Evolutionary conservation across 2,329 filamentous ascomycete genomes (phyloP).

Genomic region (Colletotrichum camelliae): DNA sequence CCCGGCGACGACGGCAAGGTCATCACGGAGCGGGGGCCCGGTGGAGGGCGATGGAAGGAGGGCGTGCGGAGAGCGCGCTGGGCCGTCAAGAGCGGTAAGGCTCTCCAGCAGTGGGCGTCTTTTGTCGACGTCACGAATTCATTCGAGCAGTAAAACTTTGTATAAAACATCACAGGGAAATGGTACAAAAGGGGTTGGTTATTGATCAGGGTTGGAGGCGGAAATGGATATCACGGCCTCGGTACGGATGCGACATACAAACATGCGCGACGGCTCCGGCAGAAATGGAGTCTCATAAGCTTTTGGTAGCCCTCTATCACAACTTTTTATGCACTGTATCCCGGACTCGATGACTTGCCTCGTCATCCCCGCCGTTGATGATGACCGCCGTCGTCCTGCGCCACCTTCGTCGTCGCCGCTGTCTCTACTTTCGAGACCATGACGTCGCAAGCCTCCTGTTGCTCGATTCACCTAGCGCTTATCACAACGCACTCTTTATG

Average conservation of each 20-base stretch:
- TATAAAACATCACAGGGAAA: neutral
- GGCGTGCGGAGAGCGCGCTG: slow-evolving; percentile 86
- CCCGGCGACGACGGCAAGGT: slow-evolving; percentile 81
- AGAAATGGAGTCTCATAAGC: slow-evolving; percentile 13
- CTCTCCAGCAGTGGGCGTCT: slow-evolving; percentile 80
- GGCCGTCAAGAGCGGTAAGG: slow-evolving; percentile 85
- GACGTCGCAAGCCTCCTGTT: neutral
- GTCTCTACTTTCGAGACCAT: neutral
- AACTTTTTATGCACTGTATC: slow-evolving; percentile 19
- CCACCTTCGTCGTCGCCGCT: neutral
- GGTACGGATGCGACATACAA: neutral
- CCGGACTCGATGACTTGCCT: slow-evolving; percentile 34
- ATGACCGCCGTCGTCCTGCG: neutral
- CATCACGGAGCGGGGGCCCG: slow-evolving; percentile 82
- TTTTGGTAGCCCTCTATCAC: slow-evolving; percentile 20
- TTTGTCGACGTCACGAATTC: slow-evolving; percentile 85
- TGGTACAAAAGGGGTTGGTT: neutral
- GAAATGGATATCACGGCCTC: neutral
- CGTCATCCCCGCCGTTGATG: slow-evolving; percentile 49
- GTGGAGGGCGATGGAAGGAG: slow-evolving; percentile 92
- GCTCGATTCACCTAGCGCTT: neutral
- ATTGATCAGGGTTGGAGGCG: neutral
- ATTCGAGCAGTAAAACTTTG: neutral
- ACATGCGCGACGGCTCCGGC: neutral
- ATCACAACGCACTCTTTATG: neutral